A percentile compares a stretch with the other conserved stretches of the same genome.
phyloP scores from a whole-genome alignment of 2,329 filamentous ascomycete species.

The Huntiella savannae region DNA sequence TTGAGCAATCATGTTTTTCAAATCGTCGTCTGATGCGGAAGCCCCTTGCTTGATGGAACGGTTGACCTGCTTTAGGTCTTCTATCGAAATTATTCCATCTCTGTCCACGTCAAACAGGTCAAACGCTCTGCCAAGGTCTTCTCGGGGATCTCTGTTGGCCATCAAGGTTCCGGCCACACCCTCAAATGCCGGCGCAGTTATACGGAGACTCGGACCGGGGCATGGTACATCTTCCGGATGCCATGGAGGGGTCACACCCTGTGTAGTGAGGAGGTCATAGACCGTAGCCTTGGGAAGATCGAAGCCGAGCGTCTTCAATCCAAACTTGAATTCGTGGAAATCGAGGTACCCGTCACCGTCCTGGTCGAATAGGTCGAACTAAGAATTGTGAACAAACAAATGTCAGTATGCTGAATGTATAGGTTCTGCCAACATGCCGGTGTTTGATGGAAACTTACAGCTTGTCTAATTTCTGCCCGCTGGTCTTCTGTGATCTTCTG shows the following conservation, averaged over 20 bases:
- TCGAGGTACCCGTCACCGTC: conserved; percentile 55
- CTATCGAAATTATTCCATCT: conserved; percentile 80
- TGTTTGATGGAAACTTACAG: conserved; percentile 6
- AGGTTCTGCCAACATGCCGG: neutral
- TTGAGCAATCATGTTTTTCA: conserved; percentile 92
- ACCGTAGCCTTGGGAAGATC: conserved; percentile 76
- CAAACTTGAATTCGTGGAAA: conserved; percentile 96
- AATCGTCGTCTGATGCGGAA: conserved; percentile 77
- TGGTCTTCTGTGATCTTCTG: conserved; percentile 13
- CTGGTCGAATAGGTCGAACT: conserved; percentile 13
- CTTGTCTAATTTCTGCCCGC: conserved; percentile 13
- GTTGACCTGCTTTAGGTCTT: conserved; percentile 73
- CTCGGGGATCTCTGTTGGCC: conserved; percentile 61
- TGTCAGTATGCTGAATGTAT: neutral
- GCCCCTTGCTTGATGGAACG: conserved; percentile 66
- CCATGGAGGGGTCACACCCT: conserved; percentile 54
- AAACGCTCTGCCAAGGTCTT: conserved; percentile 84
- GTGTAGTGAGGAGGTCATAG: conserved; percentile 57
- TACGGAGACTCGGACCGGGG: conserved; percentile 45
- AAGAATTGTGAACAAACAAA: neutral
- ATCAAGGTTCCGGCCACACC: conserved; percentile 65
- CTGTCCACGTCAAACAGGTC: conserved; percentile 78
- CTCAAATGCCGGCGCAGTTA: conserved; percentile 56
- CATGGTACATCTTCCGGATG: conserved; percentile 31
- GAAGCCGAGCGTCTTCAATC: conserved; percentile 87